A percentile compares a stretch with the other conserved stretches of the same genome.
These are phyloP conservation scores for Talaromyces pinophilus DNA, from an alignment of 2,329 filamentous ascomycete genomes.

Conservation along the genomic window DNA sequence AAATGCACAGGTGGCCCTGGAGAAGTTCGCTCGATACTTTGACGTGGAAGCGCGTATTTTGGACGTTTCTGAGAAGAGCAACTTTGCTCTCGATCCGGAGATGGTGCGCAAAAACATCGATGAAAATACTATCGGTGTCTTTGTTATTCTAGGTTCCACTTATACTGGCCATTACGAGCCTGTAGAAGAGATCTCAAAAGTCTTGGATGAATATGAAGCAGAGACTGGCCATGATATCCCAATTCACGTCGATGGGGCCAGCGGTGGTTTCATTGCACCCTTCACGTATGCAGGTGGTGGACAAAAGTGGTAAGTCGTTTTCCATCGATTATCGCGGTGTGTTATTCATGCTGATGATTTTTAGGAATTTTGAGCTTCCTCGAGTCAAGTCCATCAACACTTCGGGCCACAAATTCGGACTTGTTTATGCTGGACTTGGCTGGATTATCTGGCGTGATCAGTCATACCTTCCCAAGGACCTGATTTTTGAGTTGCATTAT, in stretches of 20 bases:
- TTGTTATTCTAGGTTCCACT: slow-evolving; percentile 70
- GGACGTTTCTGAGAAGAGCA: slow-evolving; percentile 62
- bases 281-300: slow-evolving; percentile 42
- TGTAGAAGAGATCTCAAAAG: slow-evolving; percentile 65
- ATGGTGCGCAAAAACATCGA: slow-evolving; percentile 68
- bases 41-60: slow-evolving; percentile 69
- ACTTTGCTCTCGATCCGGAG: slow-evolving; percentile 63
- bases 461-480: slow-evolving; percentile 63
- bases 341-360: slow-evolving; percentile 32
- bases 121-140: slow-evolving; percentile 76
- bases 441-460: slow-evolving; percentile 72
- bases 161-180: slow-evolving; percentile 75
- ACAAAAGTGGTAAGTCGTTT: slow-evolving; percentile 54
- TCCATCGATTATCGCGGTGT: no score
- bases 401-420: slow-evolving; percentile 50
- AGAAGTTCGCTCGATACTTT: slow-evolving; percentile 74
- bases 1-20: slow-evolving; percentile 71
- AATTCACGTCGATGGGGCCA: slow-evolving; percentile 55
- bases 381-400: slow-evolving; percentile 61
- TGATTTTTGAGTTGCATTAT: slow-evolving; percentile 71
- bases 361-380: slow-evolving; percentile 36
- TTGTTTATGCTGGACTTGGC: slow-evolving; percentile 68
- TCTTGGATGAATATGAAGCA: slow-evolving; percentile 64
- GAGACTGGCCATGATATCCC: slow-evolving; percentile 65
- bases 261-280: slow-evolving; percentile 47